Evolutionary conservation across 2,329 filamentous ascomycete genomes (phyloP).

Genomic region (Pezicula carpinea): DNA sequence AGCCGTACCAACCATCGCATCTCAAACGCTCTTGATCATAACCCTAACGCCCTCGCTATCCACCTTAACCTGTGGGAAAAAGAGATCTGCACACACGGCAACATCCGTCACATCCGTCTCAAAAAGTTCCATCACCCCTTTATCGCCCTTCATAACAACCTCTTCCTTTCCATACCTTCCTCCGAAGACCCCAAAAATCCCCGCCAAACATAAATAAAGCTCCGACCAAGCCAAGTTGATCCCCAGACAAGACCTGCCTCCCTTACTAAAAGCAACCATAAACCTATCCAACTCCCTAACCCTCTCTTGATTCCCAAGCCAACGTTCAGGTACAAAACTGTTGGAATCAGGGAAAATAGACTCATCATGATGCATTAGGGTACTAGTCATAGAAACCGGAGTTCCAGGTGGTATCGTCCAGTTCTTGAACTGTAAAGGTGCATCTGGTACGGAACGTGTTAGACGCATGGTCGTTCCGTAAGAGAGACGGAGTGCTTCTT

Average conservation of each 20-base stretch:
- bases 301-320: conserved; percentile 15
- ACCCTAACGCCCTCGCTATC: conserved; percentile 12
- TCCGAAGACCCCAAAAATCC: conserved; percentile 14
- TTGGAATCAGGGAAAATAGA: conserved; percentile 28
- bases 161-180: conserved; percentile 4
- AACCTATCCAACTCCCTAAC: conserved; percentile 24
- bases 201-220: conserved; percentile 13
- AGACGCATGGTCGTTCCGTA: conserved; percentile 25
- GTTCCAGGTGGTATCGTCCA: conserved; percentile 1
- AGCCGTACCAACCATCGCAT: too few relatives aligned
- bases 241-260: conserved; percentile 9
- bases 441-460: conserved; percentile 18
- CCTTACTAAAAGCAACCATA: conserved; percentile 27
- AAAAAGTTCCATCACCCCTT: conserved; percentile 19
- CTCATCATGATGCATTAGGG: conserved; percentile 28
- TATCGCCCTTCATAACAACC: background rate
- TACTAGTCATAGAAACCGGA: conserved; percentile 25
- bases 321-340: conserved; percentile 32
- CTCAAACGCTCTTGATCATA: conserved; percentile 4
- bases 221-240: conserved; percentile 18
- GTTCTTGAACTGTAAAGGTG: conserved; percentile 5
- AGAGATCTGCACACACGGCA: conserved; percentile 9
- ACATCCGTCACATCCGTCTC: conserved; percentile 24
- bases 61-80: conserved; percentile 10
- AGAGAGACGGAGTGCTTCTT: conserved; percentile 26